A percentile compares a stretch with the other conserved stretches of the same genome.
These are phyloP conservation scores for Lecanicillium sp. DNA, from an alignment of 2,329 filamentous ascomycete species.

Conservation along the genomic window DNA sequence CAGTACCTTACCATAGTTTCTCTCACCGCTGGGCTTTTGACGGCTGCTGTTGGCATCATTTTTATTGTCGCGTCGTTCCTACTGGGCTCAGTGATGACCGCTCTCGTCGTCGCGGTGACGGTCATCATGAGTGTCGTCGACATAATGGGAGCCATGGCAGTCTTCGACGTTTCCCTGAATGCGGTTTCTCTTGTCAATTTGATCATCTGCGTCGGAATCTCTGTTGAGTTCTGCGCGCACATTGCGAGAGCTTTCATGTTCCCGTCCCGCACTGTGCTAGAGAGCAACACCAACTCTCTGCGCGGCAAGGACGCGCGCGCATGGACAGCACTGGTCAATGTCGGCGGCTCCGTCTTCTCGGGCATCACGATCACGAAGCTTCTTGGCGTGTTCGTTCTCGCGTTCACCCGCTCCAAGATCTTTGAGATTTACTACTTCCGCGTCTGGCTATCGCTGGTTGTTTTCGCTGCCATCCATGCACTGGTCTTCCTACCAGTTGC, in stretches of 20 bases:
- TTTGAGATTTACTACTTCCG: constrained; percentile 99
- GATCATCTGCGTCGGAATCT: constrained; percentile 94
- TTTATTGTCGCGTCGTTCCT: constrained; percentile 73
- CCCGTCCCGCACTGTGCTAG: constrained; percentile 75
- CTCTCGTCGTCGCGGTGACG: constrained; percentile 73
- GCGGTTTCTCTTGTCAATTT: constrained; percentile 93
- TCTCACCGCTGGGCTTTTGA: constrained; percentile 72
- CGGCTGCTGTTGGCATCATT: constrained; percentile 78
- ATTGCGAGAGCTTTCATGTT: constrained; percentile 96
- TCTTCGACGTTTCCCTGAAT: constrained; percentile 84
- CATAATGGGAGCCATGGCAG: constrained; percentile 90
- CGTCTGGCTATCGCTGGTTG: constrained; percentile 86
- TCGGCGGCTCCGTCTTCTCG: constrained; percentile 89
- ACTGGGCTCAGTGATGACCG: constrained; percentile 77
- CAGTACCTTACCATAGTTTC: constrained; percentile 84
- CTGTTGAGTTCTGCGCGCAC: constrained; percentile 95
- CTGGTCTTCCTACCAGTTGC: constrained; percentile 88
- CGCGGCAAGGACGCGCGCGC: constrained; percentile 76
- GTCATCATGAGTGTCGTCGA: constrained; percentile 92
- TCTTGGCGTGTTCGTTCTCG: constrained; percentile 82
- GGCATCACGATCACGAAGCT: constrained; percentile 96
- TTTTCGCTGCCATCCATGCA: constrained; percentile 84
- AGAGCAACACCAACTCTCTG: constrained; percentile 68
- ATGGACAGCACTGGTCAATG: constrained; percentile 91
- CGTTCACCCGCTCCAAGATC: constrained; percentile 95